Conservation (phyloP, 129 eudicot species). For the Escallonia rubra region DNA sequence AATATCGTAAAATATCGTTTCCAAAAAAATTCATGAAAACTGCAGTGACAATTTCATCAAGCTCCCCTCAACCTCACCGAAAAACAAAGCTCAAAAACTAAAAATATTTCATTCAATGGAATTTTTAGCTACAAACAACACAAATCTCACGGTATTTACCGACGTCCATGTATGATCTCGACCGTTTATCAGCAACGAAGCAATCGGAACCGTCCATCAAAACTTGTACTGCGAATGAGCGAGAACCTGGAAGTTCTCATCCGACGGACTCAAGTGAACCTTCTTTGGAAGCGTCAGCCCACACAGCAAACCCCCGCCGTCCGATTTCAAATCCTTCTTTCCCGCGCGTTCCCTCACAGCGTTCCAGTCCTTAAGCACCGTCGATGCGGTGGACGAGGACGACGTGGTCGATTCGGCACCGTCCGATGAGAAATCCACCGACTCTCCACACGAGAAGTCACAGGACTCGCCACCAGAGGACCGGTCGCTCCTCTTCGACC, state of each 20-base stretch:
- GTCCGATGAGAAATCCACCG: constrained; percentile 49
- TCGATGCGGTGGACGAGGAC: constrained; percentile 48
- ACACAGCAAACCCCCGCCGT: constrained; percentile 60
- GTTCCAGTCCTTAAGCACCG: constrained; percentile 64
- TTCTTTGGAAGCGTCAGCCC: constrained; percentile 60
- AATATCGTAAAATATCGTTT: no score
- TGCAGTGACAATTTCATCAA: no score
- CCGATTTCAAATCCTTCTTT: constrained; percentile 29
- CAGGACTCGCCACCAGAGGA: constrained; percentile 52
- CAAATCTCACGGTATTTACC: no score
- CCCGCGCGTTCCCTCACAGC: constrained; percentile 43
- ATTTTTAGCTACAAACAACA: no score
- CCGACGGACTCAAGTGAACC: constrained; percentile 62
- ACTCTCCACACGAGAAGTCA: constrained; percentile 40
- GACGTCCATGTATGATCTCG: constrained; percentile 8
- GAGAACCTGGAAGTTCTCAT: constrained; percentile 38
- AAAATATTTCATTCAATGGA: no score
- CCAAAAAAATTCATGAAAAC: no score
- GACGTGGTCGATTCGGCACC: constrained; percentile 74
- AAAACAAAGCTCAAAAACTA: no score
- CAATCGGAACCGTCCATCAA: constrained; percentile 18
- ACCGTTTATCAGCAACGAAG: constrained; percentile 17
- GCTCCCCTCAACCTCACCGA: no score
- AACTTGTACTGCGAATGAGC: constrained; percentile 33
- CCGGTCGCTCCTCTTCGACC: constrained; percentile 46